A percentile compares a stretch with the other conserved stretches of the same genome.
phyloP scores from a whole-genome alignment of 768 basidiomycete genomes.

The Podaxis sp. region DNA sequence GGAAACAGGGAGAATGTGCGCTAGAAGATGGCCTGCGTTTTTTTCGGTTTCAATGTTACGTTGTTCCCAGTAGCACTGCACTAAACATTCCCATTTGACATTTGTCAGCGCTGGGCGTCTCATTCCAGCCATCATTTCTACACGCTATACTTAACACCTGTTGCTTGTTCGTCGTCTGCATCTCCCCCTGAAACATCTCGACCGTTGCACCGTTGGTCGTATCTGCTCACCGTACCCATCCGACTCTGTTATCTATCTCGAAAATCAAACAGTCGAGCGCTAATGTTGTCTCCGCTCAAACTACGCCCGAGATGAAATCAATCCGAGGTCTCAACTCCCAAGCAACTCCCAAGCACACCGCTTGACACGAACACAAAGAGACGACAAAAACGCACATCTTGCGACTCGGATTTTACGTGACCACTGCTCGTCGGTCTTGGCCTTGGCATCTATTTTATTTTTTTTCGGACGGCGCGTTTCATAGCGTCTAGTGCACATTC shows the following conservation, averaged over 20 bases:
- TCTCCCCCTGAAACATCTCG: not conserved
- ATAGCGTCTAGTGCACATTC: not conserved
- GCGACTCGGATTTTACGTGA: not conserved
- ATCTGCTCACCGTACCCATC: not conserved
- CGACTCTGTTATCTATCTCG: not conserved
- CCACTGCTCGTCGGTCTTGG: not conserved
- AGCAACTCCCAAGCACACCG: not conserved
- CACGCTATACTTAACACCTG: too few relatives aligned
- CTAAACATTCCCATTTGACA: not conserved
- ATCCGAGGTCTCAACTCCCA: not conserved
- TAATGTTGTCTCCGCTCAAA: not conserved
- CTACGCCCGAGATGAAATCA: not conserved
- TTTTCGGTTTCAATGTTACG: not conserved
- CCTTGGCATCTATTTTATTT: not conserved
- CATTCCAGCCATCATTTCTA: not conserved
- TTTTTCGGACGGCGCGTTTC: not conserved
- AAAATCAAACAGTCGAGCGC: not conserved
- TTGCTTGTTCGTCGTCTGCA: too few relatives aligned
- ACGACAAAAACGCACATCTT: not conserved
- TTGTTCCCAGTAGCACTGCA: not conserved
- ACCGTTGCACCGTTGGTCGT: not conserved
- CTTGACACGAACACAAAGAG: not conserved
- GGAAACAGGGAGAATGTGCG: not conserved
- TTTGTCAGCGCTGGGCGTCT: not conserved
- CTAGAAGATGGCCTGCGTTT: not conserved